A percentile compares a stretch with the other conserved stretches of the same genome.
Evolutionary conservation across 2,329 filamentous ascomycete genomes (phyloP).

Genomic region (Botryotinia narcissicola): DNA sequence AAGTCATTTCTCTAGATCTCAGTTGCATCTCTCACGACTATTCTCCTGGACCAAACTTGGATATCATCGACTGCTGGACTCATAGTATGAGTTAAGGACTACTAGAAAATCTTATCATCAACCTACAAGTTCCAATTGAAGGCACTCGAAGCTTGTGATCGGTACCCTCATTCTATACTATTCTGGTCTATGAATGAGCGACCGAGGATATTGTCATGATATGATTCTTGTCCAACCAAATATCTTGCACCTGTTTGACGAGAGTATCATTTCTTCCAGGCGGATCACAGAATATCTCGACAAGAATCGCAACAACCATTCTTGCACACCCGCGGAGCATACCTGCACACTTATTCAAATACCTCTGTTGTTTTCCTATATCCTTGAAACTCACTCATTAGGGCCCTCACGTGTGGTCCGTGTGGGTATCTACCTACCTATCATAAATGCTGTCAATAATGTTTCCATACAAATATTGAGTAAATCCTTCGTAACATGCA

Average conservation of each 20-base stretch:
- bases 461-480: background rate
- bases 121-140: background rate
- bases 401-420: conserved; percentile 4
- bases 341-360: background rate
- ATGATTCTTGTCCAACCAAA: background rate
- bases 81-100: background rate
- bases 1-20: background rate
- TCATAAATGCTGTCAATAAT: background rate
- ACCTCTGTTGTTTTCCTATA: background rate
- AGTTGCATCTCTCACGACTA: background rate
- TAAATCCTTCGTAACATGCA: background rate
- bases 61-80: background rate
- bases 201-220: background rate
- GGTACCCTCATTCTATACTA: background rate
- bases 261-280: background rate
- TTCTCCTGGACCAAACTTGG: background rate
- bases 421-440: background rate
- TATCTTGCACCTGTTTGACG: background rate
- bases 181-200: background rate
- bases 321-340: background rate
- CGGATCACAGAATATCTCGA: background rate
- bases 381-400: conserved; percentile 2
- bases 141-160: background rate
- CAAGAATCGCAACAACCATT: background rate
- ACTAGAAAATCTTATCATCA: background rate